phyloP scores from a whole-genome alignment of 805 yeast species.

The Deakozyma indianensis region DNA sequence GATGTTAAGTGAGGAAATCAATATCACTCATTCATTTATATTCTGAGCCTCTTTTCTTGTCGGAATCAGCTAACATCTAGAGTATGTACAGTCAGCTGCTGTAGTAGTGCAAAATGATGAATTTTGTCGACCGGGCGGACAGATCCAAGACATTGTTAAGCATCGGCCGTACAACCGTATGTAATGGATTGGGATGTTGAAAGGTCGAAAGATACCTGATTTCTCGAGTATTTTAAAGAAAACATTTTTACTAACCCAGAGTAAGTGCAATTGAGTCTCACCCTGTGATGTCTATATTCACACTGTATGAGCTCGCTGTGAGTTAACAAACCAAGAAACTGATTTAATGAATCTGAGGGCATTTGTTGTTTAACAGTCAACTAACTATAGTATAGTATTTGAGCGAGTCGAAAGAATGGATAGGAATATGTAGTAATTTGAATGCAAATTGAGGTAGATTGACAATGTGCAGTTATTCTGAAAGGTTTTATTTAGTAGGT shows the following conservation, averaged over 20 bases:
- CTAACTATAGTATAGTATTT: no score
- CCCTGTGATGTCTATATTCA: conserved; percentile 1
- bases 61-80: background rate
- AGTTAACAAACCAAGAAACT: background rate
- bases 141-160: background rate
- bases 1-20: background rate
- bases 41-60: background rate
- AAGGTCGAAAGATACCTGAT: conserved; percentile 1
- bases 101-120: background rate
- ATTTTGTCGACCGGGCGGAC: conserved; percentile 1
- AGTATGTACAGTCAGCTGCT: background rate
- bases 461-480: no score
- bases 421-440: no score
- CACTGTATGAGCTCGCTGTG: conserved; percentile 1
- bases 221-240: background rate
- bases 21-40: background rate
- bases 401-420: background rate
- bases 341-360: conserved; percentile 1
- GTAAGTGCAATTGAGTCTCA: background rate
- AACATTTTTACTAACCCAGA: background rate
- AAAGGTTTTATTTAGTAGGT: no score
- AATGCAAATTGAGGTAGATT: no score
- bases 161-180: background rate
- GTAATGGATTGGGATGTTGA: background rate
- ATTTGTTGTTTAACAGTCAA: no score